Evolutionary conservation across 2,329 filamentous ascomycete genomes (phyloP), one percentile per base, ranked within the genome.

Genomic region (Talaromyces sp.): DNA sequence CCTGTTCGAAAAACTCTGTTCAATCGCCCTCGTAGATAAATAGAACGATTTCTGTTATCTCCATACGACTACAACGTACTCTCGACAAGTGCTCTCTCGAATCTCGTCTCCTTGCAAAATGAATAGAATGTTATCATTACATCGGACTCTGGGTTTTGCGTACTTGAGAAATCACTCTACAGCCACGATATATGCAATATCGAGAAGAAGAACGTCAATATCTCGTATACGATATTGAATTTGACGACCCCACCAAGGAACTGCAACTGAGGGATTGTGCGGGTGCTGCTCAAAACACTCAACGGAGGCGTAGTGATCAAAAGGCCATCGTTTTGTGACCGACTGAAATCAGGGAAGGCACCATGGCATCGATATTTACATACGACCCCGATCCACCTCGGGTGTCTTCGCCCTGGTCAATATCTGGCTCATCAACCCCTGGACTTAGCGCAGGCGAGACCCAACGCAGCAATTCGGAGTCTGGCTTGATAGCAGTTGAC

Each of bases 321-420:
- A 8, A n/a, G 15, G 8, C 27, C 49, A 10, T 31, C 8, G n/a
- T 8, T n/a, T 3, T 31, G 25, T 33, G 17, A 33, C 2, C 33
- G 15, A 33, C 9, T 33, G 27, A 52, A 8, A 3, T 52, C 10
- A 1, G 2, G 10, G 13, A 25, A 22, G 11, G 11, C 52, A 25
- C 3, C 33, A 96, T 95, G 91, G 94, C 95, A 66, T 97, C 94
- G 13, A 92, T 99, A 70, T 99, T 99, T 76, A 97, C 94, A 0
- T 99, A 91, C 75, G 92, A 97, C 68, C 89, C 92, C 2, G 90
- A 97, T 69, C 92, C 93, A 54, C 91, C 92, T 1, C 84, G 91
- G 76, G 92, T 98, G 41, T 90, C 91, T 15, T 98, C 94, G 19
- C 95, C 95, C 17, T 99, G 95, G 95, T 85, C 90, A 61, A 87